Evolutionary conservation across 2,329 filamentous ascomycete genomes (phyloP).

Genomic region (Coniochaeta prunicola): DNA sequence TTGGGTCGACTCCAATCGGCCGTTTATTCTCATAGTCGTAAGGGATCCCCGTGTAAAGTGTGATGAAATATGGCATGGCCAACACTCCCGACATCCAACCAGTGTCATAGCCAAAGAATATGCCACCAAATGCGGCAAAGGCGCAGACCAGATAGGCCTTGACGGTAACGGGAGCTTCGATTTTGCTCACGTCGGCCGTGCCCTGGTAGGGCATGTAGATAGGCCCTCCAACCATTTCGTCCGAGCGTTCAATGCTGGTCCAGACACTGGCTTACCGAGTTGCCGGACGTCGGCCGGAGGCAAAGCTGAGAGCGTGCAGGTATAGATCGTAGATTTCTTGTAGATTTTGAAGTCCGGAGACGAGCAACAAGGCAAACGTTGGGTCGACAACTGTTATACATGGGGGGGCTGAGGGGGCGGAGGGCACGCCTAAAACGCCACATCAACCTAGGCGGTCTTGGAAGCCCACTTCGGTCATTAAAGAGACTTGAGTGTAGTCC

Average conservation of each 20-base stretch:
- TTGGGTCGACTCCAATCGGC: slow-evolving; percentile 14
- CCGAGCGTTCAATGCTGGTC: background rate
- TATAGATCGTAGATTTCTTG: background rate
- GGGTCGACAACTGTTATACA: background rate
- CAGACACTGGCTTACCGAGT: background rate
- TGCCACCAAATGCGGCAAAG: slow-evolving; percentile 53
- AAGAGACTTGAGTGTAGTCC: background rate
- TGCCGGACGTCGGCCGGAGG: background rate
- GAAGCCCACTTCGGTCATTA: background rate
- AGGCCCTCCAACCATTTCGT: background rate
- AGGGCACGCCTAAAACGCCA: background rate
- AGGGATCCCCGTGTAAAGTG: slow-evolving; percentile 27
- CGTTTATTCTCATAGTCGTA: slow-evolving; percentile 17
- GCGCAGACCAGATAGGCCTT: slow-evolving; percentile 55
- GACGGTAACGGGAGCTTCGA: slow-evolving; percentile 50
- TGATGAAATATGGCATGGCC: slow-evolving; percentile 29
- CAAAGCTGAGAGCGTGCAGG: background rate
- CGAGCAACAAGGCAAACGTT: background rate
- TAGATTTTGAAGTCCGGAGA: background rate
- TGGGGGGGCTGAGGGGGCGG: background rate
- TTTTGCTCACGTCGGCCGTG: slow-evolving; percentile 36
- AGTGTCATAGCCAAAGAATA: slow-evolving; percentile 53
- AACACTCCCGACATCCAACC: slow-evolving; percentile 48
- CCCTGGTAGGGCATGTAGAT: slow-evolving; percentile 4
- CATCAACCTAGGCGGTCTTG: background rate